Evolutionary conservation across 2,329 filamentous ascomycete species (phyloP), one percentile per base, ranked within the genome.

Genomic region (Myotisia sp.): DNA sequence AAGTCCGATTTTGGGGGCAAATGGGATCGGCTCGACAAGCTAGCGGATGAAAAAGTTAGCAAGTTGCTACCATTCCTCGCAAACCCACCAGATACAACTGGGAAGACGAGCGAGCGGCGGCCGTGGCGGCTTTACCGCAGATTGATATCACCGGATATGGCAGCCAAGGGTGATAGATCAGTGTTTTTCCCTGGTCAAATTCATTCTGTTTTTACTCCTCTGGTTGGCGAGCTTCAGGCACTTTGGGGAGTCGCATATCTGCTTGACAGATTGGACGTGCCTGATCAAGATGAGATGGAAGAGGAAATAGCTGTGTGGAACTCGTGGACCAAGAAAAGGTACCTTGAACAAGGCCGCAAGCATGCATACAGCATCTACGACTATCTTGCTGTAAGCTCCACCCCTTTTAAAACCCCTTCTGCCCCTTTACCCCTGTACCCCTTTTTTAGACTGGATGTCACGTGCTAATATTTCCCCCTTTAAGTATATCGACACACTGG

Each of bases 321-420:
- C 27, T 47, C 42, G 1, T 58, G 55, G 54, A 47, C 47, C 5
- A 34, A 44, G 4, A 54, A 53, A 41, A 40, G 55, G 14, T 59
- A 59, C 39, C 28, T 50, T 1, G 36, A 36, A 7, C 43, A 50
- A 14, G 56, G 56, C 12, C 30, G 14, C n/a, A 26, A 26, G 9
- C 24, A 26, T 13, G n/a, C 24, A 12, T 26, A 26, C 14, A 12
- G n/a, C 24, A 26, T 26, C n/a, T 26, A 26, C 10, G 24, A 26
- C 14, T 26, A 26, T 26, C n/a, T 26, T 13, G n/a, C 24, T 26
- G 24, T 26, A 26, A 26, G 24, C 14, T 12, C 24, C 14, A 12
- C 14, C 24, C 24, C n/a, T 13, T 26, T 13, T 26, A n/a, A n/a
- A n/a, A n/a, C n/a, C n/a, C n/a, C n/a, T n/a, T n/a, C n/a, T n/a